A percentile compares a stretch with the other conserved stretches of the same genome.
Evolutionary conservation across 495 filamentous ascomycete species (phyloP).

Genomic region (Podospora anserina): DNA sequence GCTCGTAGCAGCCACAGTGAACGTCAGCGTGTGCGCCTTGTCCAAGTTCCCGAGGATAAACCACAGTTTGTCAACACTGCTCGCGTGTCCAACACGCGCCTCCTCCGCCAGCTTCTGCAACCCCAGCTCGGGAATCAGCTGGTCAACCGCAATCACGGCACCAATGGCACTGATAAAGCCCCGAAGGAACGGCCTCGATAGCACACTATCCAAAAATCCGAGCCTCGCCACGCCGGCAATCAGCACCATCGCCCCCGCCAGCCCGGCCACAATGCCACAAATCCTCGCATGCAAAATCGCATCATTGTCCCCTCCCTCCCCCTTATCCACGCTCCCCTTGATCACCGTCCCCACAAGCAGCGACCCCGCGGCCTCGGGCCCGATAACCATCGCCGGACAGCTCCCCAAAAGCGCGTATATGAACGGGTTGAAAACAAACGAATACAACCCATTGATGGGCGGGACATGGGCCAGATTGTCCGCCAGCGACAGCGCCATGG

Average conservation of each 20-base stretch:
- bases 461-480: constrained; percentile 91
- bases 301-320: constrained; percentile 69
- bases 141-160: constrained; percentile 92
- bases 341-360: constrained; percentile 86
- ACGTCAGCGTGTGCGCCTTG: constrained; percentile 69
- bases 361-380: constrained; percentile 91
- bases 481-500: constrained; percentile 93
- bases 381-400: constrained; percentile 89
- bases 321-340: constrained; percentile 66
- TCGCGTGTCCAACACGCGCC: constrained; percentile 66
- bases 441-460: constrained; percentile 92
- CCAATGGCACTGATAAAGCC: constrained; percentile 97
- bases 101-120: constrained; percentile 60
- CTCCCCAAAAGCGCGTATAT: constrained; percentile 87
- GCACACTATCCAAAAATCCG: constrained; percentile 92
- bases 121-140: constrained; percentile 86
- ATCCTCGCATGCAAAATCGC: constrained; percentile 69
- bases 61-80: constrained; percentile 75
- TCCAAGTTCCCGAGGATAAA: constrained; percentile 69
- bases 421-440: constrained; percentile 87
- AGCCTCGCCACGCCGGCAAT: constrained; percentile 76
- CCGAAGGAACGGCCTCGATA: constrained; percentile 85
- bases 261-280: constrained; percentile 82
- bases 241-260: constrained; percentile 84
- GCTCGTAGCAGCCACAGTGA: constrained; percentile 68